Evolutionary conservation across 345 rosid species (phyloP), one percentile per base, ranked within the genome.

Genomic region (Lagerstroemia speciosa): DNA sequence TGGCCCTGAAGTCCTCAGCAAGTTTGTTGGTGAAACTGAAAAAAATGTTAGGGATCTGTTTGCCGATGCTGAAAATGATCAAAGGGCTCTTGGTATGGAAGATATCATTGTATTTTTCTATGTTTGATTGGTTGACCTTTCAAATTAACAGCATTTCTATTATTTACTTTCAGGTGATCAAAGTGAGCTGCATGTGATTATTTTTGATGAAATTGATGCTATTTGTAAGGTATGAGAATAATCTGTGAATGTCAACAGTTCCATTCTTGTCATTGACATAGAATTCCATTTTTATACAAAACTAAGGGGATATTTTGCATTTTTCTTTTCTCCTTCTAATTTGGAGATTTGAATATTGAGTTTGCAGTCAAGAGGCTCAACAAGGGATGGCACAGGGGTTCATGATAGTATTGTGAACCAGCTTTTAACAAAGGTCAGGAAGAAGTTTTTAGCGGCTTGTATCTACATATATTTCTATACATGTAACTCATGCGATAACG

Each of bases 151-250:
- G 14, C 36, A 43, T 43, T 43, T 16, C 63, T 71, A 72, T 41
- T 12, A 38, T 78, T 55, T 57, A 64, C 72, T 82, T 78, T 73
- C 90, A 92, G 98, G 99, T 52, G 97, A 95, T 55, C 89, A 89
- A 73, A 90, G 98, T 79, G 98, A 92, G 43, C 78, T 92, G 83
- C 99, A 95, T 82, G 98, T 95, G 67, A 90, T 95, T 72, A 90
- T 95, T 45, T 95, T 95, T 81, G 96, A 95, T 79, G 99, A 95
- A 80, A 95, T 95, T 84, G 99, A 95, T 90, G 98, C 99, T 72
- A 92, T 95, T 67, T 95, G 99, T 77, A 95, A 95, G 99, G 99
- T 95, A 86, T 70, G 77, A 41, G 43, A n/a, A 34, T 65, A 20
- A 27, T 27, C 33, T 53, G 29, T 48, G 5, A 27, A 41, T 41